These are phyloP conservation scores for Suillus discolor DNA, from an alignment of 768 basidiomycete species.

Conservation along the genomic window DNA sequence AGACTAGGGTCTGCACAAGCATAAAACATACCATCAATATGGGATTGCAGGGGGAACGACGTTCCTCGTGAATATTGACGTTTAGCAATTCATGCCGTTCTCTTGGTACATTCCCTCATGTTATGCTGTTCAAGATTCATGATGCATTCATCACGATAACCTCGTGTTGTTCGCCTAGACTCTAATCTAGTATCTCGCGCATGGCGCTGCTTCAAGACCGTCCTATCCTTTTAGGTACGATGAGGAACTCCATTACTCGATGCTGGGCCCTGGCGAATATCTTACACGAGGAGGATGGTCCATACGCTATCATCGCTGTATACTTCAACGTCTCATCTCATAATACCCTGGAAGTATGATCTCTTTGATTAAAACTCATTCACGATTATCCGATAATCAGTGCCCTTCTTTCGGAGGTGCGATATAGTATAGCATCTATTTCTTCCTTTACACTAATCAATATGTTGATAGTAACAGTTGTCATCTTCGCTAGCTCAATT, in stretches of 20 bases:
- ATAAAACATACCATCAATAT: not conserved
- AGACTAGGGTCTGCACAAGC: not conserved
- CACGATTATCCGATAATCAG: not conserved
- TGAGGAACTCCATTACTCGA: not conserved
- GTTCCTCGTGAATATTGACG: not conserved
- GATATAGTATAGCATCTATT: not conserved
- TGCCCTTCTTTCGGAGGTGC: not conserved
- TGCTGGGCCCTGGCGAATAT: not conserved
- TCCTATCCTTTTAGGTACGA: not conserved
- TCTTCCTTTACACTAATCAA: not conserved
- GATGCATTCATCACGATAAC: not conserved
- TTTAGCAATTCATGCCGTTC: not conserved
- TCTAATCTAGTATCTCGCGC: not conserved
- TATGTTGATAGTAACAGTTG: not conserved
- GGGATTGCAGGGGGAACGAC: not conserved
- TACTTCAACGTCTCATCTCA: not conserved
- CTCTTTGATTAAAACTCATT: not conserved
- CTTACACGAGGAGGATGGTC: not conserved
- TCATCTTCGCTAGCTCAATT: not conserved
- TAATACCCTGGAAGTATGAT: not conserved
- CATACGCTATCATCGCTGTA: not conserved
- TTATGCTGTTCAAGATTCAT: not conserved
- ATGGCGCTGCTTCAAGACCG: not conserved
- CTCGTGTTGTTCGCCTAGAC: not conserved
- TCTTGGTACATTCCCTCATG: not conserved